Conservation (phyloP, 257 asterid species). For the Capsicum pubescens region DNA sequence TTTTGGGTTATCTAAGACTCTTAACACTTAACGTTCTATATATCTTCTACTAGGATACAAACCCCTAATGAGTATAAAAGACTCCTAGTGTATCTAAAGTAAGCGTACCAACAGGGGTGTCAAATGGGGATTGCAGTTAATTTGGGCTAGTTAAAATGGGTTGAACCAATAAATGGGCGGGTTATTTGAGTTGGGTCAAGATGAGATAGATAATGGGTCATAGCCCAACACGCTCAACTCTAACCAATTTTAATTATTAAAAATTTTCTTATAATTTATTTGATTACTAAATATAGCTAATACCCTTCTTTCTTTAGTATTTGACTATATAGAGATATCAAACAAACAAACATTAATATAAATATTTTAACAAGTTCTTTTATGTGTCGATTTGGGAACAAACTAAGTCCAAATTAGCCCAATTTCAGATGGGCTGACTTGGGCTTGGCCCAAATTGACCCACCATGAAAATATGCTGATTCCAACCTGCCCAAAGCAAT, state of each 20-base stretch:
- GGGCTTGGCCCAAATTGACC: neutral
- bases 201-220: neutral
- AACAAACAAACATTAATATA: neutral
- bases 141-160: slow-evolving; percentile 1
- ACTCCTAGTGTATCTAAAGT: neutral
- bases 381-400: neutral
- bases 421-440: neutral
- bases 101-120: neutral
- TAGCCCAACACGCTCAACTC: neutral
- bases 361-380: neutral
- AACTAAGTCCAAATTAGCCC: neutral
- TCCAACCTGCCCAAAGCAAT: neutral
- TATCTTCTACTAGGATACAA: neutral
- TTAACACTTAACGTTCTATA: neutral
- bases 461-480: neutral
- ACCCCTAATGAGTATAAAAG: neutral
- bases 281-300: neutral
- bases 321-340: neutral
- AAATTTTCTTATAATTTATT: neutral
- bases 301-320: neutral
- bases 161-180: neutral
- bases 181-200: neutral
- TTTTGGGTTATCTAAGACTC: neutral
- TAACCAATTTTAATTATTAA: neutral
- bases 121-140: neutral